Evolutionary conservation across 2,329 filamentous ascomycete genomes (phyloP).

Genomic region (Microcyclosporella mali): DNA sequence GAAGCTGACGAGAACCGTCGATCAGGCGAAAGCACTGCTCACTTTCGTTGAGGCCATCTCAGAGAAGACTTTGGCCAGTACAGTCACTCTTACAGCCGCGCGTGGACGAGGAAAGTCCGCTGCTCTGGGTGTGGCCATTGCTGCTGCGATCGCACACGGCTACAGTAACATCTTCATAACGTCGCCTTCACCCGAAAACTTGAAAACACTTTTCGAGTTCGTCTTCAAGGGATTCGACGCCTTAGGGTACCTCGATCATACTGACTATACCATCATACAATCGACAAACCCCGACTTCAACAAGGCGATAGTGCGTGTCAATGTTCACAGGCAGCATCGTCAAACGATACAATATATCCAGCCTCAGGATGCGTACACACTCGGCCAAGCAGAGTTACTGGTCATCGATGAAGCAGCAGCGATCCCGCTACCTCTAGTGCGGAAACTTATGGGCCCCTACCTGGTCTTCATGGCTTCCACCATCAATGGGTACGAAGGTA

Average conservation of each 20-base stretch:
- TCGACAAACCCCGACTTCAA: conserved; percentile 98
- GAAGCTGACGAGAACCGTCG: conserved; percentile 78
- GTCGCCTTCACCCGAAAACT: conserved; percentile 91
- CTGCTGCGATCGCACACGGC: conserved; percentile 87
- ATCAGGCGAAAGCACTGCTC: conserved; percentile 93
- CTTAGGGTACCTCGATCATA: conserved; percentile 85
- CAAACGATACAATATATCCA: conserved; percentile 99
- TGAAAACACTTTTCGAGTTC: conserved; percentile 98
- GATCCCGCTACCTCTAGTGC: conserved; percentile 85
- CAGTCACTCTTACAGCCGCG: conserved; percentile 85
- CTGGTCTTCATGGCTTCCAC: conserved; percentile 99
- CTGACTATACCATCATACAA: conserved; percentile 96
- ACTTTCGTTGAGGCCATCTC: conserved; percentile 95
- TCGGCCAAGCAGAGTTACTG: conserved; percentile 89
- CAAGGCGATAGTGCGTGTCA: conserved; percentile 95
- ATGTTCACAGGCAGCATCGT: conserved; percentile 87
- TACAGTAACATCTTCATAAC: conserved; percentile 99
- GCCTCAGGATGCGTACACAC: conserved; percentile 87
- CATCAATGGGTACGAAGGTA: conserved; percentile 98
- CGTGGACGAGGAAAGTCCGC: conserved; percentile 96
- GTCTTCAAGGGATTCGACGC: conserved; percentile 98
- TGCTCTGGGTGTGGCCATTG: conserved; percentile 87
- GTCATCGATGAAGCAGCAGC: conserved; percentile 98
- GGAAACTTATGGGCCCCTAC: conserved; percentile 93
- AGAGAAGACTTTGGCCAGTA: conserved; percentile 90